Evolutionary conservation across 345 rosid genomes (phyloP), one percentile per base, ranked within the genome.

Genomic region (Eucalyptus melliodora): DNA sequence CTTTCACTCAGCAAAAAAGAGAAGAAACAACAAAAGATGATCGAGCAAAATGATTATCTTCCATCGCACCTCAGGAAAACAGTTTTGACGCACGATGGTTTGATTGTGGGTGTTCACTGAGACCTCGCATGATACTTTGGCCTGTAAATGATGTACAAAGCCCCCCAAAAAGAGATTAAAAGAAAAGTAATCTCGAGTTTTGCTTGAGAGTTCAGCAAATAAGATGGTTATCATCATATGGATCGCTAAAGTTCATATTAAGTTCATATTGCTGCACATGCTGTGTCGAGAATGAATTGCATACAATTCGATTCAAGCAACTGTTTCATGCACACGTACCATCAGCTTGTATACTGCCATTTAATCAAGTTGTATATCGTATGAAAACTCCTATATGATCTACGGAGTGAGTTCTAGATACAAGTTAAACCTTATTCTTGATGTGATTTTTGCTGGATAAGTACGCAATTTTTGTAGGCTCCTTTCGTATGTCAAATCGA

Each of bases 111-210:
- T 91, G 81, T 94, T 93, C 67, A 94, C 89, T 89, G 90, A 17
- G 86, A 94, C 87, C 86, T 87, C 94, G 47, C 96, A 94, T 11
- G 91, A 91, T 90, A 93, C 42, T 90, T 86, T 92, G 53, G 90
- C 88, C 95, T 93, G 92, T 27, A 10, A 53, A 17, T 49, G 21
- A 56, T 89, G 34, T 14, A 47, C 77, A 88, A 44, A 16, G 7
- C 31, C 82, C 77, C 9, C 45, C 44, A 42, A 26, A 31, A 77
- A 86, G 82, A 88, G 24, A 40, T 59, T 91, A 30, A 51, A 45
- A 77, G 85, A 47, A 53, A 37, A 23, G 9, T 77, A 77, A 37
- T 77, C 27, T 77, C 16, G 4, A 77, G 83, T 77, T 40, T 21
- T 77, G 47, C 85, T 40, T 2, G 9, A 77, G 30, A 72, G 85